Base-by-base conservation (phyloP, 768 basidiomycete species). In the Suillus weaverae region DNA sequence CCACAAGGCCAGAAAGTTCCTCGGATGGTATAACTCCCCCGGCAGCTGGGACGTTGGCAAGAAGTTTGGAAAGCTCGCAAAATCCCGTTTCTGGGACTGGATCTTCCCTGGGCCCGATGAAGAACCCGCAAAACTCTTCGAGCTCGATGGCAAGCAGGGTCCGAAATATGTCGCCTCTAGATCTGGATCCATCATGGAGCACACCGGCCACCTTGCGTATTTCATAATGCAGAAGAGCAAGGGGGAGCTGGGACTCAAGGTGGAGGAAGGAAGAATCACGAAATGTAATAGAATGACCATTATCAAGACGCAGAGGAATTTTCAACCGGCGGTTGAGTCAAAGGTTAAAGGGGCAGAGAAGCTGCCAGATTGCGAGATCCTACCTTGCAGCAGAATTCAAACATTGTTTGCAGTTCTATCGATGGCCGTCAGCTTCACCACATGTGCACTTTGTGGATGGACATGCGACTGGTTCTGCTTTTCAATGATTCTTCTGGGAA, bases 1-100 rank as follows among this genome's bases (percentile, higher is more conserved):
- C 39, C 72, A 66, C 56, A 62, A 68, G 30, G 65, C 69, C 11
- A 70, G 71, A 60, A 74, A 69, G 11, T 77, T 72, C 72, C 64
- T 78, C 14, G 74, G 76, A 30, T 78, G 74, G 74, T 78, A 78
- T 56, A 77, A 78, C 43, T 68, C 74, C 13, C 76, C 76, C 0
- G 76, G 76, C n/a, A 74, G 74, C 59, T 68, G 72, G 39, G 59
- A 63, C 30, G 67, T 78, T 13, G 76, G 77, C 18, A 72, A 68
- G 54, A 66, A 68, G n/a, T 74, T 77, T 22, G 74, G 72, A 7
- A 57, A 66, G n/a, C 69, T 77, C 22, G 73, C 75, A 2, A 65
- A 63, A 11, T 70, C 72, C 39, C 67, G 59, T 22, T 39, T 77
- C 61, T 76, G 73, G 74, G 46, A 65, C 44, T 68, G 64, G 4